Evolutionary conservation across 805 yeast species (phyloP).

Genomic region (Danielia oregonensis): DNA sequence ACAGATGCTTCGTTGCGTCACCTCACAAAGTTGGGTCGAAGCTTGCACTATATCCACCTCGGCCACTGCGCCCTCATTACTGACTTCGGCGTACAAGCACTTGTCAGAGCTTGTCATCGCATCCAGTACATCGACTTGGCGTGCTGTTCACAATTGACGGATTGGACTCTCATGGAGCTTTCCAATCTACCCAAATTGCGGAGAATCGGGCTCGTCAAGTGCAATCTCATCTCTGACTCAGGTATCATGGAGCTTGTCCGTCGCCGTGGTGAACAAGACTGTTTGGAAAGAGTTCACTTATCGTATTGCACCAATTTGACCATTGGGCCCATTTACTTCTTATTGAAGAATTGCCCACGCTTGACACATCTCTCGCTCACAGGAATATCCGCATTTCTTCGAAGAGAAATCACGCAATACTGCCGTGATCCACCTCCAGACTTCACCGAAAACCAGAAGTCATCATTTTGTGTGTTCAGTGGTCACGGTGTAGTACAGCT

Average conservation of each 20-base stretch:
- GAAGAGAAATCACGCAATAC: conserved; percentile 78
- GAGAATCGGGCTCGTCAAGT: conserved; percentile 91
- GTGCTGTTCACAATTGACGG: conserved; percentile 86
- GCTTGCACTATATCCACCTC: conserved; percentile 82
- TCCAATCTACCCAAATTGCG: conserved; percentile 75
- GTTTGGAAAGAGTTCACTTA: conserved; percentile 88
- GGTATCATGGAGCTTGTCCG: conserved; percentile 70
- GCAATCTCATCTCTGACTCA: conserved; percentile 80
- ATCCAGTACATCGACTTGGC: conserved; percentile 93
- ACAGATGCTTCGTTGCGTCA: conserved; percentile 78
- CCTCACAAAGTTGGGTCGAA: conserved; percentile 69
- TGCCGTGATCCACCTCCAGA: conserved; percentile 93
- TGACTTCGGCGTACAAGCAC: conserved; percentile 75
- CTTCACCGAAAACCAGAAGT: conserved; percentile 80
- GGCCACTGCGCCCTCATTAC: conserved; percentile 93
- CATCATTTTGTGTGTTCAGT: conserved; percentile 86
- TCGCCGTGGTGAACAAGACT: conserved; percentile 68
- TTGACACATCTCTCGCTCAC: conserved; percentile 89
- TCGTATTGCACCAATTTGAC: conserved; percentile 85
- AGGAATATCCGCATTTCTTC: conserved; percentile 85
- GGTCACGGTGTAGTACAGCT: conserved; percentile 83
- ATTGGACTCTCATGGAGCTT: conserved; percentile 72
- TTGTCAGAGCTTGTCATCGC: conserved; percentile 76
- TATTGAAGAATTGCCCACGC: conserved; percentile 77
- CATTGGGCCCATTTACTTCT: conserved; percentile 68